Conservation (phyloP, 495 filamentous ascomycete species). For the Aspergillus olivimuriae region DNA sequence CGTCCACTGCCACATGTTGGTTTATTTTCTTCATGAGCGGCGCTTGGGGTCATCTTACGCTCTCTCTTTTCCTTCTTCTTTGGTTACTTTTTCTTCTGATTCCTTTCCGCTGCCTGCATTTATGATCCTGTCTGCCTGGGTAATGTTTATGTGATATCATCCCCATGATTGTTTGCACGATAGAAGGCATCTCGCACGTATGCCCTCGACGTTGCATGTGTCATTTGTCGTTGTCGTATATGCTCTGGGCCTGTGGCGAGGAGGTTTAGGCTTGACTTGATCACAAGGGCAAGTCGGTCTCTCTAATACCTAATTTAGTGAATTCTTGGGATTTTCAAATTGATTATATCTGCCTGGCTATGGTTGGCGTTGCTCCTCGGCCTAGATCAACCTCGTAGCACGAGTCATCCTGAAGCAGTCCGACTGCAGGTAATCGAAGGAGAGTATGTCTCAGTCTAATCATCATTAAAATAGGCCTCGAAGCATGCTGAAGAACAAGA, state of each 20-base stretch:
- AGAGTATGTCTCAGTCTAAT: too few species aligned
- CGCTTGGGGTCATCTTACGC: slow-evolving; percentile 9
- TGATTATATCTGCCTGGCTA: neutral
- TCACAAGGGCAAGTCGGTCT: neutral
- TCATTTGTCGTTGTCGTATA: slow-evolving; percentile 4
- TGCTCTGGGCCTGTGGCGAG: neutral
- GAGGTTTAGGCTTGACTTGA: neutral
- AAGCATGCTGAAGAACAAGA: too few species aligned
- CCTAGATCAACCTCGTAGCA: neutral
- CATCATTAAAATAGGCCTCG: too few species aligned
- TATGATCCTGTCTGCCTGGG: neutral
- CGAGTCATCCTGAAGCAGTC: too few species aligned
- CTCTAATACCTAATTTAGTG: neutral
- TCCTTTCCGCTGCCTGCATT: neutral
- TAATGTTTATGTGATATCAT: neutral
- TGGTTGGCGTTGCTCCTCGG: neutral
- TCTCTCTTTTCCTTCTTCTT: slow-evolving; percentile 2
- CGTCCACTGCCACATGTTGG: neutral
- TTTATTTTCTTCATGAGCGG: slow-evolving; percentile 3
- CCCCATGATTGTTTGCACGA: slow-evolving; percentile 10
- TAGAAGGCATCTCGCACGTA: slow-evolving; percentile 8
- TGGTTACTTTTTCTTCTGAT: neutral
- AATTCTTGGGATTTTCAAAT: neutral
- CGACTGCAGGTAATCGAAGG: too few species aligned
- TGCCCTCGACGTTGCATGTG: neutral